A percentile compares a stretch with the other conserved stretches of the same genome.
Conservation (phyloP, 225 moss, liverwort and hornwort species). For the Thuidium tamariscinum region DNA sequence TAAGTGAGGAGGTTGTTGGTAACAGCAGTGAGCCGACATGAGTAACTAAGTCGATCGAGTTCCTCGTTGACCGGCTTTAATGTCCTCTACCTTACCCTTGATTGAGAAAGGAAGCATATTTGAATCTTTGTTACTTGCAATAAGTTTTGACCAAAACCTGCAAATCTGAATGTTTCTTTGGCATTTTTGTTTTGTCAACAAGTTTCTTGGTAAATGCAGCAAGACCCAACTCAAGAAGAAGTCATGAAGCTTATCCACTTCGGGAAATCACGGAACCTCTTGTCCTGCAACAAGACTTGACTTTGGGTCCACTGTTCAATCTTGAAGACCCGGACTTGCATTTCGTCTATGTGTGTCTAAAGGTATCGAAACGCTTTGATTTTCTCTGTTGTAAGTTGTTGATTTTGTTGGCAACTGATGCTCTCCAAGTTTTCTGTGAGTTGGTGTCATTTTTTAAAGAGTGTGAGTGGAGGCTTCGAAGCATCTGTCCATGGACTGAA, state of each 20-base stretch:
- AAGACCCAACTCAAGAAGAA: constrained; percentile 44
- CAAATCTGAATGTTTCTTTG: neutral
- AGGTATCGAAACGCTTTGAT: constrained; percentile 10
- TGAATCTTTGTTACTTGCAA: too few relatives aligned
- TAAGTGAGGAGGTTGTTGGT: neutral
- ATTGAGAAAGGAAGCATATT: neutral
- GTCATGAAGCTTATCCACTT: constrained; percentile 44
- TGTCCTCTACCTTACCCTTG: neutral
- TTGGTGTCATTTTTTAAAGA: neutral
- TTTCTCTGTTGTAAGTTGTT: too few relatives aligned
- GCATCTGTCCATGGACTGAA: neutral
- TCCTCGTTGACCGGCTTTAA: neutral
- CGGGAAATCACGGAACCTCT: constrained; percentile 44
- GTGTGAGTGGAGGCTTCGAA: neutral
- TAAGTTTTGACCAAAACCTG: neutral
- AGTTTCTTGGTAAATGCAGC: constrained; percentile 17
- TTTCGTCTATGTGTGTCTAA: constrained; percentile 55
- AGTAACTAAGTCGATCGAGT: neutral
- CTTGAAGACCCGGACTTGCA: constrained; percentile 69
- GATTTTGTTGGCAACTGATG: neutral
- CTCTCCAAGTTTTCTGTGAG: neutral
- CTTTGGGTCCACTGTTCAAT: constrained; percentile 49
- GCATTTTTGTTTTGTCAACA: neutral
- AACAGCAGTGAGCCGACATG: neutral
- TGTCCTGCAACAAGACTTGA: constrained; percentile 34